Percentiles rank a stretch among this genome's conserved stretches.
Evolutionary conservation across 768 basidiomycete species (phyloP).

Genomic region (Boletus sp.): DNA sequence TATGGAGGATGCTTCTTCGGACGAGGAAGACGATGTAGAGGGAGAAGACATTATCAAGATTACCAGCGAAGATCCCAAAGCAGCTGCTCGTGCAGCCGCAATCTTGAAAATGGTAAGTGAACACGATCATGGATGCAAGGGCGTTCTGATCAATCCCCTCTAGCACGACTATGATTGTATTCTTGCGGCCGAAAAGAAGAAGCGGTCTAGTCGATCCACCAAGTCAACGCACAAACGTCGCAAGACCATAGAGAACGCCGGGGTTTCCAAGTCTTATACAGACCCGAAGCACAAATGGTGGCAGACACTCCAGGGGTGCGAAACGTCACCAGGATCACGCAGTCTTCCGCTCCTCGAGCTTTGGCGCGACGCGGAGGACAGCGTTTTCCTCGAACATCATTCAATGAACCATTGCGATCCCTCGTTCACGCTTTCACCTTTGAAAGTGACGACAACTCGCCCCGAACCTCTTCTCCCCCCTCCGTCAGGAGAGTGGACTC

Average conservation of each 20-base stretch:
- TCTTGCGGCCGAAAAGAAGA: constrained; percentile 32
- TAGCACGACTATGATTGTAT: constrained; percentile 88
- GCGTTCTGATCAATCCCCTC: background rate
- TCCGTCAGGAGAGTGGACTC: constrained; percentile 50
- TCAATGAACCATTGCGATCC: constrained; percentile 14
- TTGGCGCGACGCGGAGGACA: constrained; percentile 30
- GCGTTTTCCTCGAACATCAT: constrained; percentile 27
- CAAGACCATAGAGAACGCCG: constrained; percentile 32
- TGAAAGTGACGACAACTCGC: background rate
- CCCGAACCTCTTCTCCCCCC: constrained; percentile 5
- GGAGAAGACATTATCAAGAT: constrained; percentile 69
- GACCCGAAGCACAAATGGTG: constrained; percentile 10
- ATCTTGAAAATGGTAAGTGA: constrained; percentile 79
- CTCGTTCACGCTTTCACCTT: constrained; percentile 18
- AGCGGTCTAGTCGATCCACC: constrained; percentile 29
- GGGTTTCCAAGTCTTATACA: constrained; percentile 26
- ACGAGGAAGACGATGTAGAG: constrained; percentile 32
- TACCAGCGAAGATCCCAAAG: constrained; percentile 76
- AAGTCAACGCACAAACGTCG: constrained; percentile 37
- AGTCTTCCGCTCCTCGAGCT: constrained; percentile 30
- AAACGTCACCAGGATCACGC: constrained; percentile 31
- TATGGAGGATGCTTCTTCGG: constrained; percentile 18
- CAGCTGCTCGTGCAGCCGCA: constrained; percentile 90
- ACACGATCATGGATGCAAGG: background rate
- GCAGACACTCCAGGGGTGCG: constrained; percentile 6